Evolutionary conservation across 768 basidiomycete species (phyloP).

Genomic region (Trametes elegans): DNA sequence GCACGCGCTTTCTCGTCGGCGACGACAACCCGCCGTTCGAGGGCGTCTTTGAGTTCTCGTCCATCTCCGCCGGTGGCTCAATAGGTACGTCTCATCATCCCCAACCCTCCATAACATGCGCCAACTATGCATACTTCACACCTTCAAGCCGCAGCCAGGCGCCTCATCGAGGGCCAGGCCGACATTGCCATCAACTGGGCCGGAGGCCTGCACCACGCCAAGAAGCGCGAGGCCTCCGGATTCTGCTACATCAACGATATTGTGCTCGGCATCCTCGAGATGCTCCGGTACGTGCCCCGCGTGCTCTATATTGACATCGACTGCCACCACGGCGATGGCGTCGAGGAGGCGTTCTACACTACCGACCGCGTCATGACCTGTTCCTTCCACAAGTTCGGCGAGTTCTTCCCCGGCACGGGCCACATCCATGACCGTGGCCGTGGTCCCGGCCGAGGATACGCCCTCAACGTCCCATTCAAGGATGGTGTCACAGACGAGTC

Average conservation of each 20-base stretch:
- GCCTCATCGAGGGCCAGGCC: slow-evolving; percentile 74
- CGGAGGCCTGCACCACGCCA: slow-evolving; percentile 98
- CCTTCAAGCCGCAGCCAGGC: slow-evolving; percentile 68
- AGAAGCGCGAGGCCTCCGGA: slow-evolving; percentile 95
- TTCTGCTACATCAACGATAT: slow-evolving; percentile 99
- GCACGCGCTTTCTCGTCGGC: slow-evolving; percentile 73
- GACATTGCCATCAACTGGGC: slow-evolving; percentile 96
- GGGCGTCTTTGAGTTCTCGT: slow-evolving; percentile 95
- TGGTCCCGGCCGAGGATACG: slow-evolving; percentile 81
- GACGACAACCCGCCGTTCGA: slow-evolving; percentile 98
- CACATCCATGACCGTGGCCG: slow-evolving; percentile 84
- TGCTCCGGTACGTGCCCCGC: slow-evolving; percentile 79
- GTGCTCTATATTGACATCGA: slow-evolving; percentile 98
- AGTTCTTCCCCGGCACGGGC: slow-evolving; percentile 90
- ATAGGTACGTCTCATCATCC: slow-evolving; percentile 70
- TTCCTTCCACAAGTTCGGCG: slow-evolving; percentile 96
- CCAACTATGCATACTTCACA: neutral
- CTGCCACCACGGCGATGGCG: slow-evolving; percentile 97
- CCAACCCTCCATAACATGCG: neutral
- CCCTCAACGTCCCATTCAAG: slow-evolving; percentile 90
- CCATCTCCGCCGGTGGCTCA: slow-evolving; percentile 94
- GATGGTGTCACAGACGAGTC: slow-evolving; percentile 93
- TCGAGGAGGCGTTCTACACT: slow-evolving; percentile 98
- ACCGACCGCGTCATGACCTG: slow-evolving; percentile 97
- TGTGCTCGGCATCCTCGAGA: slow-evolving; percentile 90